Base-by-base conservation (phyloP, 495 filamentous ascomycete genomes). In the Halenospora varia region DNA sequence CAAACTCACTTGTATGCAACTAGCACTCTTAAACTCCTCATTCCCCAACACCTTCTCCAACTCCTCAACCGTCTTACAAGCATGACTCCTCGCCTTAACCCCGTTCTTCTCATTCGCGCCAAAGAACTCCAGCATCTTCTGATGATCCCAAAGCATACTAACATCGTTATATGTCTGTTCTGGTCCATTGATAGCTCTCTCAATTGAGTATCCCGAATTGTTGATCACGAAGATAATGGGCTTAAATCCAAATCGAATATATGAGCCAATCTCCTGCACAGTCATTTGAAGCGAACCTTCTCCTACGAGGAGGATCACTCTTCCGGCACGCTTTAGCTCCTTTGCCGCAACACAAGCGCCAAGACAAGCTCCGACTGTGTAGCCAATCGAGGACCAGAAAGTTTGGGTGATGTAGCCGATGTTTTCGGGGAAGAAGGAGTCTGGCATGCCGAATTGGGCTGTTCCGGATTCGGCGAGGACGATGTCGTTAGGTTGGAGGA, bases 131-230 rank as follows among this genome's bases (percentile, higher is more conserved):
- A 73, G 66, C 26, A 77, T 66, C 1, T 68, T 67, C 42, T 66
- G 68, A 62, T 76, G 75, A 47, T 73, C 61, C 77, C 77, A 79
- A 20, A 61, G 52, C 51, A 70, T 71, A 26, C 48, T 52, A n/a
- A 82, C 59, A 42, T 79, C 74, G 56, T 82, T 81, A 64, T 82
- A 81, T 0, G 13, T n/a, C 10, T 69, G 71, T 40, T 75, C 56
- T 68, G 62, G 67, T 39, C 79, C 78, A 52, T 79, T 69, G 54
- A 81, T 78, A 60, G 59, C 70, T 23, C 79, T 71, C 69, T 82
- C 79, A 53, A 79, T 73, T 0, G 77, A 77, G 60, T 79, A 82
- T 1, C 79, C 79, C 6, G 70, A 62, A 57, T 82, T 82, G 63
- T 73, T 75, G 23, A 81, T 67, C 50, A 80, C 65, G 62, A 82